A percentile compares a stretch with the other conserved stretches of the same genome.
phyloP scores from a whole-genome alignment of 2,329 filamentous ascomycete species.

The Botryotinia globosa region DNA sequence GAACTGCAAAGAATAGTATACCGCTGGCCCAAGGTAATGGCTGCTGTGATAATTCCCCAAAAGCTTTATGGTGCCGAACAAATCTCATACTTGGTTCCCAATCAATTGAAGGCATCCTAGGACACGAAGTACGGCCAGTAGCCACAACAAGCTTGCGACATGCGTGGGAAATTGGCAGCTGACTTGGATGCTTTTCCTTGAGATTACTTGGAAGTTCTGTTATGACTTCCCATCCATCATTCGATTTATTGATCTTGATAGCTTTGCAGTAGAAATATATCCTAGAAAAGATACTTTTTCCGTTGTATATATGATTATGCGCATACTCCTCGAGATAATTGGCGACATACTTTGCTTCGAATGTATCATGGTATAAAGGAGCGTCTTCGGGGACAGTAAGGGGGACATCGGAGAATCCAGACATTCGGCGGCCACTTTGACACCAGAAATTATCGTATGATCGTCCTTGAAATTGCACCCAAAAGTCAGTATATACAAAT shows the following conservation, averaged over 20 bases:
- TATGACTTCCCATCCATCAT: slow-evolving; percentile 25
- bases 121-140: slow-evolving; percentile 3
- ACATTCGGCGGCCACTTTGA: slow-evolving; percentile 36
- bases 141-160: slow-evolving; percentile 6
- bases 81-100: not conserved
- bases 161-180: not conserved
- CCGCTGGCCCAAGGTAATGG: not conserved
- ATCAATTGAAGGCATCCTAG: not conserved
- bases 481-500: not conserved
- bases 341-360: slow-evolving; percentile 35
- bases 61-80: slow-evolving; percentile 18
- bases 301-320: slow-evolving; percentile 23
- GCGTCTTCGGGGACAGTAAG: slow-evolving; percentile 34
- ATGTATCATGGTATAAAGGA: slow-evolving; percentile 32
- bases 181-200: not conserved
- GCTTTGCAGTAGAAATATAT: slow-evolving; percentile 30
- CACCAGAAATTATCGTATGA: slow-evolving; percentile 37
- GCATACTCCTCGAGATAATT: slow-evolving; percentile 35
- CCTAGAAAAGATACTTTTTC: slow-evolving; percentile 29
- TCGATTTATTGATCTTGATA: slow-evolving; percentile 27
- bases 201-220: not conserved
- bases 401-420: slow-evolving; percentile 37
- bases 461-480: slow-evolving; percentile 24
- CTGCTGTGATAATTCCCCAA: slow-evolving; percentile 16
- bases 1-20: slow-evolving; percentile 7